phyloP scores from a whole-genome alignment of 805 yeast genomes.

The Kregervanrija pseudodelftensis region DNA sequence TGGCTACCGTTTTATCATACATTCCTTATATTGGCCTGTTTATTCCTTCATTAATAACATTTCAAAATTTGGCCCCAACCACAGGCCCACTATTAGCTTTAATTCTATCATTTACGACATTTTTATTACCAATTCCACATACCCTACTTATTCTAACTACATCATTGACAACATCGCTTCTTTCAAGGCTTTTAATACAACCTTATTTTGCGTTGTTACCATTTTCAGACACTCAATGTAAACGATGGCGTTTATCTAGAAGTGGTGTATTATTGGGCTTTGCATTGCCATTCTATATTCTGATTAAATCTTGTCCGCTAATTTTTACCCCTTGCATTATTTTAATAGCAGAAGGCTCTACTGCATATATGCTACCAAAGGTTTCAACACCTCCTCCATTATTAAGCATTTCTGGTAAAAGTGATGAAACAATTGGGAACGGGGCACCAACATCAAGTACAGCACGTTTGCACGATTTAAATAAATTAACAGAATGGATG shows the following conservation, averaged over 20 bases:
- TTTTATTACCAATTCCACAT: conserved; percentile 34
- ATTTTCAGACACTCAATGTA: neutral
- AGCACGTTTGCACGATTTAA: conserved; percentile 5
- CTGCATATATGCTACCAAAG: conserved; percentile 48
- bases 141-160: too few relatives aligned
- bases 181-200: conserved; percentile 1
- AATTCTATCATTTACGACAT: conserved; percentile 29
- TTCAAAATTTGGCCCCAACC: conserved; percentile 35
- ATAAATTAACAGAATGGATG: conserved; percentile 7
- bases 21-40: conserved; percentile 37
- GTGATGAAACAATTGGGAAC: neutral
- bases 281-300: conserved; percentile 35
- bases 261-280: conserved; percentile 35
- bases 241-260: conserved; percentile 44
- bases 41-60: conserved; percentile 36
- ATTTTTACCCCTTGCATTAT: too few relatives aligned
- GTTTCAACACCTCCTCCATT: conserved; percentile 40
- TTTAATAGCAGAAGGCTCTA: conserved; percentile 40
- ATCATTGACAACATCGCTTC: neutral
- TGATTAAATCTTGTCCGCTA: too few relatives aligned
- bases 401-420: neutral
- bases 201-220: conserved; percentile 4
- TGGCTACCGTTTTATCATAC: conserved; percentile 28
- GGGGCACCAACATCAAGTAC: conserved; percentile 3
- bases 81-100: conserved; percentile 42